These are phyloP conservation scores for Chalara sp. DNA, from an alignment of 2,329 filamentous ascomycete genomes.

Conservation along the genomic window DNA sequence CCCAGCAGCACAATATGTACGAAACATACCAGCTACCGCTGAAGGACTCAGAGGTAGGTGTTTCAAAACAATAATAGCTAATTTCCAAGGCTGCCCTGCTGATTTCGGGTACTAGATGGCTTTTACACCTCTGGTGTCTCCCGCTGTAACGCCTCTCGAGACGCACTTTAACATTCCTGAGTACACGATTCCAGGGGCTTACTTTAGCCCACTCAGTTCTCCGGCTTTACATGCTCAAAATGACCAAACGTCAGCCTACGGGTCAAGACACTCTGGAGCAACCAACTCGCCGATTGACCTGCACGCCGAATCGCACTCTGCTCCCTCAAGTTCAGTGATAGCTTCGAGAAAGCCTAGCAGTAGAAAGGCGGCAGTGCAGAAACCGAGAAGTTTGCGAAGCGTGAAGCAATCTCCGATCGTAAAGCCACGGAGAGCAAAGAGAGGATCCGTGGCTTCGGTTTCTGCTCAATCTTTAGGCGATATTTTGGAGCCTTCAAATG, in stretches of 20 bases:
- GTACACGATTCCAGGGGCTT: slow-evolving; percentile 56
- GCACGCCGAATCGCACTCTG: slow-evolving; percentile 22
- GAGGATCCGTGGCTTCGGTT: slow-evolving; percentile 33
- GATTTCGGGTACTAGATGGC: slow-evolving; percentile 48
- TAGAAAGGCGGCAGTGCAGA: slow-evolving; percentile 17
- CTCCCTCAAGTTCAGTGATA: slow-evolving; percentile 14
- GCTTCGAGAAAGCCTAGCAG: slow-evolving; percentile 15
- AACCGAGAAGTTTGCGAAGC: slow-evolving; percentile 21
- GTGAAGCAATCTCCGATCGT: slow-evolving; percentile 33
- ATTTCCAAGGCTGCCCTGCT: slow-evolving; percentile 4
- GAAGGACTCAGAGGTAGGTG: slow-evolving; percentile 59
- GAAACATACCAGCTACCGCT: slow-evolving; percentile 53
- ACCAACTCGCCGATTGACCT: slow-evolving; percentile 26
- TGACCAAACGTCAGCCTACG: slow-evolving; percentile 35
- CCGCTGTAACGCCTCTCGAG: slow-evolving; percentile 77
- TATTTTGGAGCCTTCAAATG: slow-evolving; percentile 28
- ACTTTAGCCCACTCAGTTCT: slow-evolving; percentile 79
- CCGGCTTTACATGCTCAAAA: slow-evolving; percentile 71
- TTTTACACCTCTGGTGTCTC: slow-evolving; percentile 76
- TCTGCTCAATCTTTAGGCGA: slow-evolving; percentile 33
- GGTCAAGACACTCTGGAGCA: slow-evolving; percentile 32
- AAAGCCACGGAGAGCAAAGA: slow-evolving; percentile 36
- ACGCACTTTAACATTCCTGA: slow-evolving; percentile 53
- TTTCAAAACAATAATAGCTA: background rate
- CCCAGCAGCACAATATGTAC: slow-evolving; percentile 54